Base-by-base conservation (phyloP, 2,329 filamentous ascomycete species). In the Epicoccum nigrum region DNA sequence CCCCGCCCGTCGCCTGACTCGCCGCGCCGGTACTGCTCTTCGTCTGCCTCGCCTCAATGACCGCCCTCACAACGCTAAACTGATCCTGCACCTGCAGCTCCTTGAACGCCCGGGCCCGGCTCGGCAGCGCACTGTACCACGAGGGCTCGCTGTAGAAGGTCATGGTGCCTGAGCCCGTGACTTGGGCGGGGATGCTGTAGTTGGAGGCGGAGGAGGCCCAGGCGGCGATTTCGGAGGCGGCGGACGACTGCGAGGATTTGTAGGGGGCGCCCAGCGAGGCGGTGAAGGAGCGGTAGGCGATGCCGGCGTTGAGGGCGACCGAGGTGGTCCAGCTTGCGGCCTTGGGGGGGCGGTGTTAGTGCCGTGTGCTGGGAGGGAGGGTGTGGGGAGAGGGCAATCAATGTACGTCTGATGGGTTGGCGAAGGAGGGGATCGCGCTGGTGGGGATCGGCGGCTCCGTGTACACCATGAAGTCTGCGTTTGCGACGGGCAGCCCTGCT, bases 401-500 rank as follows among this genome's bases (percentile, higher is more conserved):
- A 13, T 45, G 13, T 58, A 68, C 65, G 23, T 64, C 62, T 19
- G 56, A 46, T 31, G 54, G 52, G 42, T 64, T 60, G 1, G 59
- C 45, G 51, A 68, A 68, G 27, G 43, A 59, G 3, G 65, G 67
- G 5, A 69, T 63, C 7, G 58, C 60, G 12, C 51, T 46, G 5
- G 63, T 68, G 11, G 67, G 67, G 15, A 69, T 68, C 1, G 67
- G 67, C 4, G 64, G 64, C 20, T 58, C 60, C 1, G 65, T 69
- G 43, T 69, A 69, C 12, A 69, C 62, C 64, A 68, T 66, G 50
- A 69, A 69, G 45, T 69, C 67, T 44, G 64, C 64, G 13, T 57
- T 52, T 9, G 51, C 62, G 23, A 60, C 27, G 17, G 46, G 39
- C 28, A 64, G 21, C 15, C 59, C 51, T 25, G 58, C 55, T 21